Evolutionary conservation across 2,329 filamentous ascomycete species (phyloP).

Genomic region (Nothophaeocryptopus gaeumannii): DNA sequence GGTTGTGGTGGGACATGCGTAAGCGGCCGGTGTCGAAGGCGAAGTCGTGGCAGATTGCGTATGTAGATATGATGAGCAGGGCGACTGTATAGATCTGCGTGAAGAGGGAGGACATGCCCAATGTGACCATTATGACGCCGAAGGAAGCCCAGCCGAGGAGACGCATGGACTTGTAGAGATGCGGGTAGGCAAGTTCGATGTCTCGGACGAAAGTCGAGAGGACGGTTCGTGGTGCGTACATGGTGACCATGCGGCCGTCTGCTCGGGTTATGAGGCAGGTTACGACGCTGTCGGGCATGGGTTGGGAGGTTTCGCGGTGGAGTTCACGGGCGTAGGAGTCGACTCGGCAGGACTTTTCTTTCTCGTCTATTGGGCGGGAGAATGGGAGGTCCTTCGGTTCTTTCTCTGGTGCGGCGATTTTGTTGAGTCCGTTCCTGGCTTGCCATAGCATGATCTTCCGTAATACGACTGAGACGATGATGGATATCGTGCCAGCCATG

Average conservation of each 20-base stretch:
- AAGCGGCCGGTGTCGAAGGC: background rate
- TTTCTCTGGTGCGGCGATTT: background rate
- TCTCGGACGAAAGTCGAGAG: constrained; percentile 4
- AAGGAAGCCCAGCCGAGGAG: constrained; percentile 2
- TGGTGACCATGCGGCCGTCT: constrained; percentile 7
- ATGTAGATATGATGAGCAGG: background rate
- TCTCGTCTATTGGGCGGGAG: background rate
- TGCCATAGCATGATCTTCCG: constrained; percentile 6
- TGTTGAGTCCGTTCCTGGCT: constrained; percentile 1
- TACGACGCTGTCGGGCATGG: background rate
- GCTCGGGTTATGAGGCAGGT: constrained; percentile 1
- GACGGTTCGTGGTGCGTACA: constrained; percentile 5
- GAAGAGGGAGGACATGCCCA: constrained; percentile 4
- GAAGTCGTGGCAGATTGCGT: constrained; percentile 3
- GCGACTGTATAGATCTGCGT: constrained; percentile 5
- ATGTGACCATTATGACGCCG: background rate
- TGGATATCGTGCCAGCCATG: constrained; percentile 4
- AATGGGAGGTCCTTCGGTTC: background rate
- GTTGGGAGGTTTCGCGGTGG: background rate
- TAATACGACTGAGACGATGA: constrained; percentile 6
- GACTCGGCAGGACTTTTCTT: background rate
- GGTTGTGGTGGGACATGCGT: background rate
- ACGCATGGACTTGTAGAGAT: constrained; percentile 1
- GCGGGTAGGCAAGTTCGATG: background rate
- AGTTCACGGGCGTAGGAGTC: background rate